Conservation (phyloP, 257 asterid species). For the Rauvolfia tetraphylla region DNA sequence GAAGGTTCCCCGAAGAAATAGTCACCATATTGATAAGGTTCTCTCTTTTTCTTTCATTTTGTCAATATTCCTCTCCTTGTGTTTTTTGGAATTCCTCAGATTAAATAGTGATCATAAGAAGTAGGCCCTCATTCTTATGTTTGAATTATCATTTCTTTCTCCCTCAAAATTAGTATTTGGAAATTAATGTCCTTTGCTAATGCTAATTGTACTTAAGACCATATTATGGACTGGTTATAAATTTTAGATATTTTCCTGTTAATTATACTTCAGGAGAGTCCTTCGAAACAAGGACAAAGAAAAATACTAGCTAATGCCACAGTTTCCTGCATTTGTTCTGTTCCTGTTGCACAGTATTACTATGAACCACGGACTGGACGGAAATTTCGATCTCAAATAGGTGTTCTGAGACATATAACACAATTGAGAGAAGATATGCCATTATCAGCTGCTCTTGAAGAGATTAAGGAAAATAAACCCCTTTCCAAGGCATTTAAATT, state of each 20-base stretch:
- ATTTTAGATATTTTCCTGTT: neutral
- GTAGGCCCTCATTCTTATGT: neutral
- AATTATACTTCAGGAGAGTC: neutral
- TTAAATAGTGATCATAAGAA: neutral
- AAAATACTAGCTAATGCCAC: neutral
- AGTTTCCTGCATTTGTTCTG: neutral
- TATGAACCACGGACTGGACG: constrained; percentile 74
- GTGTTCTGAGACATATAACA: constrained; percentile 54
- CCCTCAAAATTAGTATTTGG: neutral
- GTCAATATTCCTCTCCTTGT: neutral
- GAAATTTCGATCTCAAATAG: constrained; percentile 59
- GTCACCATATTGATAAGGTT: constrained; percentile 46
- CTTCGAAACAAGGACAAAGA: neutral
- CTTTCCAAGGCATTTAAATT: constrained; percentile 51
- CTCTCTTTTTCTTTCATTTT: constrained; percentile 11
- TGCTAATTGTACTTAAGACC: neutral
- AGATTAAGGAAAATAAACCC: constrained; percentile 51
- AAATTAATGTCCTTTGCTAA: neutral
- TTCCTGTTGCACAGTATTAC: constrained; percentile 49
- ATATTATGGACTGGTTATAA: neutral
- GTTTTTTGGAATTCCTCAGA: neutral
- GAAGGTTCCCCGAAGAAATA: constrained; percentile 52
- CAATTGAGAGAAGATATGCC: constrained; percentile 51
- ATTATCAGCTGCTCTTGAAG: constrained; percentile 43
- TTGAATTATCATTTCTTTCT: neutral